Evolutionary conservation across 768 basidiomycete genomes (phyloP).

Genomic region (Leccinellum rugosiceps): DNA sequence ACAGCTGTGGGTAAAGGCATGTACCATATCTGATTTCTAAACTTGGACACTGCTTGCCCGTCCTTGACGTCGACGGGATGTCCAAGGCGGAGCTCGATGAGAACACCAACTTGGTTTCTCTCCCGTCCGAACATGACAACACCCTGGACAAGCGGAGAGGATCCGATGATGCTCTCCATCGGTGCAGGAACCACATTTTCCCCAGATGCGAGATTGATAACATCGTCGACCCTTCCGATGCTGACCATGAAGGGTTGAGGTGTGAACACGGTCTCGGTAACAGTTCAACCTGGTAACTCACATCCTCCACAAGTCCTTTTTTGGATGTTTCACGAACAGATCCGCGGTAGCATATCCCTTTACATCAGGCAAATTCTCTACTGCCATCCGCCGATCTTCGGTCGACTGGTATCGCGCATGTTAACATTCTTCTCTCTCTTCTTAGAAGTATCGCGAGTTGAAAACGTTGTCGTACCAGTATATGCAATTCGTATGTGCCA

Average conservation of each 20-base stretch:
- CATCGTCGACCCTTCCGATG: slow-evolving; percentile 36
- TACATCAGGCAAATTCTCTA: slow-evolving; percentile 37
- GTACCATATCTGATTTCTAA: slow-evolving; percentile 33
- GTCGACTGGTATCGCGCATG: not conserved
- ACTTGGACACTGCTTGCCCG: slow-evolving; percentile 19
- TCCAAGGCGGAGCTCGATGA: slow-evolving; percentile 25
- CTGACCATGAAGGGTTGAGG: not conserved
- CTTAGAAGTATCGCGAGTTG: not conserved
- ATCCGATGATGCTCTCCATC: slow-evolving; percentile 27
- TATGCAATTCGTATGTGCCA: slow-evolving; percentile 35
- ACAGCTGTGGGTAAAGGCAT: not conserved
- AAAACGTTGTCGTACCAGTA: slow-evolving; percentile 29
- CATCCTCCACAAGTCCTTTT: slow-evolving; percentile 39
- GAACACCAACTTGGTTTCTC: slow-evolving; percentile 31
- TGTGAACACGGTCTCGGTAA: not conserved
- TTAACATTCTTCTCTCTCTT: not conserved
- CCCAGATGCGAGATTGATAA: slow-evolving; percentile 27
- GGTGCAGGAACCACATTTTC: slow-evolving; percentile 25
- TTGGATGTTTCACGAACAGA: slow-evolving; percentile 43
- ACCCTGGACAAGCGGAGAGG: slow-evolving; percentile 20
- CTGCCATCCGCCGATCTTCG: not conserved
- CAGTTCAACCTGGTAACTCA: not conserved
- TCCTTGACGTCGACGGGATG: slow-evolving; percentile 20
- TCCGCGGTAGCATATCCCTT: slow-evolving; percentile 44
- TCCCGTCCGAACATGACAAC: slow-evolving; percentile 34